These are phyloP conservation scores for Parasarocladium wereldwijsianum DNA, from an alignment of 2,329 filamentous ascomycete genomes.

Conservation along the genomic window DNA sequence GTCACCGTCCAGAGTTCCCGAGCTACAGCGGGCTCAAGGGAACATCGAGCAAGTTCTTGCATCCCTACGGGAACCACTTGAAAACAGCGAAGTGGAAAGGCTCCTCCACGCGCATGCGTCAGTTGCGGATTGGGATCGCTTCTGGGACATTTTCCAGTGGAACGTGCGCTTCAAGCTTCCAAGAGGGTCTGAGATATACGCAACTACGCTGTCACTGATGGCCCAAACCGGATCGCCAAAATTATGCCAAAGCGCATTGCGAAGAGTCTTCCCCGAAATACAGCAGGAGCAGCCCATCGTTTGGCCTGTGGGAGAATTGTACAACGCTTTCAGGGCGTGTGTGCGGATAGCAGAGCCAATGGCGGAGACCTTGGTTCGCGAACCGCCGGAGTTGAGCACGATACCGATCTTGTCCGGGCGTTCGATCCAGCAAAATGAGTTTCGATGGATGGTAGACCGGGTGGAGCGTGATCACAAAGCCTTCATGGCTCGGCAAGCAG, in stretches of 20 bases:
- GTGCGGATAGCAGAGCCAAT: conserved; percentile 38
- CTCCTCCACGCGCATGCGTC: conserved; percentile 31
- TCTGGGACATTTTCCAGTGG: conserved; percentile 47
- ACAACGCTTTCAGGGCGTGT: conserved; percentile 40
- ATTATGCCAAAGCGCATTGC: conserved; percentile 31
- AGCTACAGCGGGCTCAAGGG: conserved; percentile 23
- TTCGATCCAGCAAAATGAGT: no score
- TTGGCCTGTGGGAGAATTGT: no score
- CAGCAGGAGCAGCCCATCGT: conserved; percentile 33
- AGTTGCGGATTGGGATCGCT: conserved; percentile 34
- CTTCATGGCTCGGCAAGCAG: no score
- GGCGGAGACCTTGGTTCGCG: conserved; percentile 20
- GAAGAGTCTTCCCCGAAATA: conserved; percentile 46
- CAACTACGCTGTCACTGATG: no score
- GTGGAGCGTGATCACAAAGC: no score
- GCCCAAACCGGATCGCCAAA: conserved; percentile 25
- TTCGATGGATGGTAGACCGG: no score
- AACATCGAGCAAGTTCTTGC: conserved; percentile 31
- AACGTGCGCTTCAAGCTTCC: conserved; percentile 31
- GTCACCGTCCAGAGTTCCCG: conserved; percentile 15
- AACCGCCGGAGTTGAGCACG: no score
- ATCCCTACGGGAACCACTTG: conserved; percentile 21
- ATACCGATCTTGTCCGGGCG: no score
- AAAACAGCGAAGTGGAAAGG: conserved; percentile 21
- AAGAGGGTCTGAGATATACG: no score